These are phyloP conservation scores for Tuber calosporum DNA, from an alignment of 495 filamentous ascomycete genomes.

Conservation along the genomic window DNA sequence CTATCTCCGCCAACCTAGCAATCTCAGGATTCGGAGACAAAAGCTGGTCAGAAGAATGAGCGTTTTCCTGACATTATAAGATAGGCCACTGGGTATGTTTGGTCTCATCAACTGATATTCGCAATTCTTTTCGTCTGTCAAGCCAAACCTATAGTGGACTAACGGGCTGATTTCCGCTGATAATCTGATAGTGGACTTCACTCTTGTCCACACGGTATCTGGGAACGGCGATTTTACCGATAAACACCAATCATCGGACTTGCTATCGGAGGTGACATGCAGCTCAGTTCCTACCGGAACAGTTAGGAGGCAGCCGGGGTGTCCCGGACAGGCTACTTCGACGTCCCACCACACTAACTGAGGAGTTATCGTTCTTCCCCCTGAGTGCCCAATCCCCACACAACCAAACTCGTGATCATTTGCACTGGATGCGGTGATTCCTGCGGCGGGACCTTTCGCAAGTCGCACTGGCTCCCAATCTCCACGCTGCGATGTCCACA, in stretches of 20 bases:
- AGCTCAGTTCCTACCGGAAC: background rate
- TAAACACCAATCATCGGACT: background rate
- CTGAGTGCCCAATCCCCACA: background rate
- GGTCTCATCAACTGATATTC: background rate
- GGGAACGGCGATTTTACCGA: background rate
- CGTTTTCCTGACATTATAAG: background rate
- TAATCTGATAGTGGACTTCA: background rate
- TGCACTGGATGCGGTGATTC: background rate
- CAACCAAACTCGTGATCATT: conserved; percentile 3
- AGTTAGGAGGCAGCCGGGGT: background rate
- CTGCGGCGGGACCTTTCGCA: conserved; percentile 4
- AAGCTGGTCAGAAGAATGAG: background rate
- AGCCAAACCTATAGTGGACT: background rate
- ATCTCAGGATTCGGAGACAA: background rate
- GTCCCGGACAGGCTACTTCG: background rate
- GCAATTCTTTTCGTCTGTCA: background rate
- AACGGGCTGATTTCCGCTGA: background rate
- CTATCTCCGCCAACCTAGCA: background rate
- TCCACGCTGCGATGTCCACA: background rate
- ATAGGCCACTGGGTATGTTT: background rate
- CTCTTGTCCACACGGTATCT: background rate
- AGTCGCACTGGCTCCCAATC: background rate
- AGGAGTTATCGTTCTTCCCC: background rate
- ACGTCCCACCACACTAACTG: background rate
- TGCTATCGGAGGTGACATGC: background rate